phyloP scores from a whole-genome alignment of 192 early-diverging fungal genomes.

The Thoreauomyces humboldtii region DNA sequence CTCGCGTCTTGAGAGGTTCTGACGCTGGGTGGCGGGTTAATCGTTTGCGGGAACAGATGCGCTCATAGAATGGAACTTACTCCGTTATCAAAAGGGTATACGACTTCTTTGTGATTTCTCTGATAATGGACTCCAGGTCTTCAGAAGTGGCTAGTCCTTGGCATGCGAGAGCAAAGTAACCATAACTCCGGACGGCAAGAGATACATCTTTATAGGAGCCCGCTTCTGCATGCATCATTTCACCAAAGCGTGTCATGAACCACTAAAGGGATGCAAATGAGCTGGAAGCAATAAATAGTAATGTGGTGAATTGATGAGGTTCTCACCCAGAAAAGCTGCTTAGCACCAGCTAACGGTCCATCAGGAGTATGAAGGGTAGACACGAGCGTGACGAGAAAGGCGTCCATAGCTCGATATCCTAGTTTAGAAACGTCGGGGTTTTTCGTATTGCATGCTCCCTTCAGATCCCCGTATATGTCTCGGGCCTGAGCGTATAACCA shows the following conservation, averaged over 20 bases:
- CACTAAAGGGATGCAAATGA: constrained; percentile 9
- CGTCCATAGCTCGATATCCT: constrained; percentile 22
- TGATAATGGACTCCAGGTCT: constrained; percentile 45
- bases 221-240: constrained; percentile 16
- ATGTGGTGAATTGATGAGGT: too few relatives aligned
- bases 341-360: too few relatives aligned
- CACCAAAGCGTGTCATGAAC: constrained; percentile 40
- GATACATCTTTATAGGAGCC: constrained; percentile 51
- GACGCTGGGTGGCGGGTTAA: too few relatives aligned
- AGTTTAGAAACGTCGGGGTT: constrained; percentile 25
- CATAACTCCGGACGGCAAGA: constrained; percentile 66
- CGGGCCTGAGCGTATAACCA: neutral
- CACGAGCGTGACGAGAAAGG: constrained; percentile 18
- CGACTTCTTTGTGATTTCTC: constrained; percentile 48
- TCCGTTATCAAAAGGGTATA: constrained; percentile 47
- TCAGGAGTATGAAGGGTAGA: too few relatives aligned
- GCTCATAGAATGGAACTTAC: too few relatives aligned
- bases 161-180: constrained; percentile 63
- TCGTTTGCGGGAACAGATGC: too few relatives aligned
- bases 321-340: constrained; percentile 23
- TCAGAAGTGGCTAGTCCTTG: constrained; percentile 45
- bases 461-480: constrained; percentile 8
- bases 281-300: too few relatives aligned
- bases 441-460: neutral
- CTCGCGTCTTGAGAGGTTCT: constrained; percentile 22